A percentile compares a stretch with the other conserved stretches of the same genome.
These are phyloP conservation scores for Globisporangium polare DNA, from an alignment of 352 stramenopile species.

Conservation along the genomic window DNA sequence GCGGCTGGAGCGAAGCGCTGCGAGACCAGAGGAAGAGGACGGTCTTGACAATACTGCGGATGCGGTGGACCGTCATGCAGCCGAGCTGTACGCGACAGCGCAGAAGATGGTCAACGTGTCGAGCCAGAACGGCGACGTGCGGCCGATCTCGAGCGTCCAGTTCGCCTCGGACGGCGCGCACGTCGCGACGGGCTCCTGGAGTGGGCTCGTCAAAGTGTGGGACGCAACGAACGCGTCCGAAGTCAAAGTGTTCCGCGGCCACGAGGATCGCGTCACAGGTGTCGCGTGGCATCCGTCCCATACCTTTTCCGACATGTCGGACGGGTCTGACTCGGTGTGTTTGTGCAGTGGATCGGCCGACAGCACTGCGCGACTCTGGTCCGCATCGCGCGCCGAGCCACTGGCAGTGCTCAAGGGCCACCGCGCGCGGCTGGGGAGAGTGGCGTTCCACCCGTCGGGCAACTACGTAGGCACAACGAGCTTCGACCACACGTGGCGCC, in stretches of 20 bases:
- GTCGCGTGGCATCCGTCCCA: conserved; percentile 75
- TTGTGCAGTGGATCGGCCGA: conserved; percentile 81
- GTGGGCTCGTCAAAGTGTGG: conserved; percentile 93
- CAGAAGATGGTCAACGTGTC: conserved; percentile 83
- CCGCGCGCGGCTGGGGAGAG: conserved; percentile 68
- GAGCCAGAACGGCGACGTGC: conserved; percentile 94
- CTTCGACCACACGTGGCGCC: conserved; percentile 97
- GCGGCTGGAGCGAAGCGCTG: conserved; percentile 30
- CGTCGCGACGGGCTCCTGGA: conserved; percentile 92
- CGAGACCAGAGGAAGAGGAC: conserved; percentile 1
- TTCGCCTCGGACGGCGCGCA: conserved; percentile 60
- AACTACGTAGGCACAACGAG: conserved; percentile 92
- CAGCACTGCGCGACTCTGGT: conserved; percentile 74
- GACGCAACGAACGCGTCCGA: conserved; percentile 65
- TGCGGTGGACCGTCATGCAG: conserved; percentile 53
- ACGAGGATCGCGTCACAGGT: conserved; percentile 86
- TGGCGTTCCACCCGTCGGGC: conserved; percentile 95
- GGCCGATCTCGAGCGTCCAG: conserved; percentile 79
- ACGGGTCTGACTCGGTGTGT: conserved; percentile 49
- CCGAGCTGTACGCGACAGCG: conserved; percentile 73
- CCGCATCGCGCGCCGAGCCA: conserved; percentile 41
- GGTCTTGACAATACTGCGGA: conserved; percentile 38
- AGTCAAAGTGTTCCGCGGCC: conserved; percentile 77
- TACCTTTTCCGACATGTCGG: conserved; percentile 55
- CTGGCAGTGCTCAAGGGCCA: conserved; percentile 68